Conservation (phyloP, 192 early-diverging fungal species). For the Chytriomyces sp. region DNA sequence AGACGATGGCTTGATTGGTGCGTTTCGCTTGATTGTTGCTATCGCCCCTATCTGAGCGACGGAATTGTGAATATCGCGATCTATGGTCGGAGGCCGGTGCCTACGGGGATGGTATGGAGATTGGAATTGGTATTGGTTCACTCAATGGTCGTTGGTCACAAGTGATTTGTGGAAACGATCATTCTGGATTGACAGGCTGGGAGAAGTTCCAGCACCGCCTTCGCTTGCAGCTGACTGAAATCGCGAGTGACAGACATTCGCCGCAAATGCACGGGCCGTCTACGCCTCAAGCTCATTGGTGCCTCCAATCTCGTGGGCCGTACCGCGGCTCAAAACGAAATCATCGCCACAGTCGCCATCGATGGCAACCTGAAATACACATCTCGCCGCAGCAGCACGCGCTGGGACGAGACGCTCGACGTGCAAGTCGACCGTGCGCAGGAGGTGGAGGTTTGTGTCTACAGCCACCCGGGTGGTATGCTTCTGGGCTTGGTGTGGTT, state of each 20-base stretch:
- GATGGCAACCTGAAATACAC: conserved; percentile 71
- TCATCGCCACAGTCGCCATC: conserved; percentile 77
- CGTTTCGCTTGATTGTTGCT: neutral
- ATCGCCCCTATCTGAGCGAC: too few species aligned
- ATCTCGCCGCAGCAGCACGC: conserved; percentile 67
- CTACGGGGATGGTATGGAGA: too few species aligned
- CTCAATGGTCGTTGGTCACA: too few species aligned
- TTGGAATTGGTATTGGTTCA: too few species aligned
- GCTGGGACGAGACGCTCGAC: conserved; percentile 83
- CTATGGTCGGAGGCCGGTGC: too few species aligned
- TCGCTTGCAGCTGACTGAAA: too few species aligned
- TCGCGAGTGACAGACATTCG: conserved; percentile 31
- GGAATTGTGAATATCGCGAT: too few species aligned
- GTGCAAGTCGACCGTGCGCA: conserved; percentile 88
- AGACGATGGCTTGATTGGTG: conserved; percentile 16
- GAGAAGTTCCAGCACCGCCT: neutral
- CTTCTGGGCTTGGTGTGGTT: conserved; percentile 89
- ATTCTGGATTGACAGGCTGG: neutral
- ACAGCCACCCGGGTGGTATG: conserved; percentile 52
- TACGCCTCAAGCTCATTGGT: conserved; percentile 42
- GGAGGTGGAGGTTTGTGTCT: conserved; percentile 90
- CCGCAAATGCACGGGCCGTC: conserved; percentile 41
- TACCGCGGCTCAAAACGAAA: conserved; percentile 62
- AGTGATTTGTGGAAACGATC: too few species aligned
- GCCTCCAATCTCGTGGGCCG: conserved; percentile 54